phyloP scores from a whole-genome alignment of 148 eudicot genomes.

The Cornus suecica region DNA sequence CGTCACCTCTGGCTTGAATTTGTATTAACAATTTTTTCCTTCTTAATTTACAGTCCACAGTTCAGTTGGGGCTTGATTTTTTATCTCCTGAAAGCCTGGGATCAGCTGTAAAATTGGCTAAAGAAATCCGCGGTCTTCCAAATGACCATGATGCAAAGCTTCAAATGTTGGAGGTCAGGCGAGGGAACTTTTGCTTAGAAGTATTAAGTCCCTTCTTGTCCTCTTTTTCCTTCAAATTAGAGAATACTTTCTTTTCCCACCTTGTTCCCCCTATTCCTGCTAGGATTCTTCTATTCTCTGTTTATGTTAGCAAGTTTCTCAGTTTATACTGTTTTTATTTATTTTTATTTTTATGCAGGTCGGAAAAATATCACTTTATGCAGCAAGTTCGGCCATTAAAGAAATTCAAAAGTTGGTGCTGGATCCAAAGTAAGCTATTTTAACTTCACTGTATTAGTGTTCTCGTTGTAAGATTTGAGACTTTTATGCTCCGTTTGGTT shows the following conservation, averaged over 20 bases:
- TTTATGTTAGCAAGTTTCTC: slow-evolving; percentile 2
- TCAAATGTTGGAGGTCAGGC: slow-evolving; percentile 84
- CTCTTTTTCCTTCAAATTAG: neutral
- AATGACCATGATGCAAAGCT: slow-evolving; percentile 85
- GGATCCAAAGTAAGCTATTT: slow-evolving; percentile 80
- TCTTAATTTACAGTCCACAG: slow-evolving; percentile 66
- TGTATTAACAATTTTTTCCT: slow-evolving; percentile 7
- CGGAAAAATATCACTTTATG: slow-evolving; percentile 87
- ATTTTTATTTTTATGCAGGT: slow-evolving; percentile 66
- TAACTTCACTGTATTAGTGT: neutral
- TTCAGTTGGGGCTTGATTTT: slow-evolving; percentile 90
- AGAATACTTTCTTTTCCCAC: neutral
- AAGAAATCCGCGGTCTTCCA: slow-evolving; percentile 88
- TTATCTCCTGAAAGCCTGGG: slow-evolving; percentile 87
- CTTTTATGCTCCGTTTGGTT: too few species aligned
- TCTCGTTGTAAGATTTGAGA: neutral
- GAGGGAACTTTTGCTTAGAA: slow-evolving; percentile 14
- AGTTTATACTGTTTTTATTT: slow-evolving; percentile 5
- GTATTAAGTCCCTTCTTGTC: slow-evolving; percentile 9
- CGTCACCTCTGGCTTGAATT: neutral
- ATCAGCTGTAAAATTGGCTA: slow-evolving; percentile 67
- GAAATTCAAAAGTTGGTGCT: slow-evolving; percentile 92
- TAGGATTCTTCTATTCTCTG: neutral
- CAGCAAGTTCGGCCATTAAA: slow-evolving; percentile 95
- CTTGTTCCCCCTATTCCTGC: neutral